Evolutionary conservation across 108 stramenopile species (phyloP).

Genomic region (Pelagomonas calceolata): DNA sequence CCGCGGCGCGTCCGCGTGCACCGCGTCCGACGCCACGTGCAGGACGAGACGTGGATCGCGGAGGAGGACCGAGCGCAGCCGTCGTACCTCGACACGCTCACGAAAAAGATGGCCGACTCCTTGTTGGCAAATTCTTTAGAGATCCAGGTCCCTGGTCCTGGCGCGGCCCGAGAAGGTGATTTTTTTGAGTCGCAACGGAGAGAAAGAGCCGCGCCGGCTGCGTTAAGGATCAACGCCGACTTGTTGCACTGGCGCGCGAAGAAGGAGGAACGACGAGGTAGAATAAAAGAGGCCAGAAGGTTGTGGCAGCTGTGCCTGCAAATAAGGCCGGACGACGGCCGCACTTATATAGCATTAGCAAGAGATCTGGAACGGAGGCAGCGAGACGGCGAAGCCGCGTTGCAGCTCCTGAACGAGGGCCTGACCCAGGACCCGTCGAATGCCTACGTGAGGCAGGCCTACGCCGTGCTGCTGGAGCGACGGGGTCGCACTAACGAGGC

Average conservation of each 20-base stretch:
- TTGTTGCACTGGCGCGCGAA: not conserved
- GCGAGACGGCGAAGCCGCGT: not conserved
- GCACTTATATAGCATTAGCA: not conserved
- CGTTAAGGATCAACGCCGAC: not conserved
- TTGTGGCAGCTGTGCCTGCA: not conserved
- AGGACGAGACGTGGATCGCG: too few species aligned
- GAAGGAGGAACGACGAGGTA: not conserved
- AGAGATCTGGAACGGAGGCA: not conserved
- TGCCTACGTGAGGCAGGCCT: not conserved
- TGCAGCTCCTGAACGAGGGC: not conserved
- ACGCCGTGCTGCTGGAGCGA: not conserved
- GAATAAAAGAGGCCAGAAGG: not conserved
- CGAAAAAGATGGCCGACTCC: not conserved
- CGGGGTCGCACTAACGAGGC: not conserved
- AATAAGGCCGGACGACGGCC: not conserved
- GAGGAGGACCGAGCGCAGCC: too few species aligned
- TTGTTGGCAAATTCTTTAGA: not conserved
- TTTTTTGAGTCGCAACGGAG: not conserved
- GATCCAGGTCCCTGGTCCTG: not conserved
- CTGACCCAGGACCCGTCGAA: not conserved
- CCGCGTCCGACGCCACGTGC: too few species aligned
- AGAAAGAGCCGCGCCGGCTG: not conserved
- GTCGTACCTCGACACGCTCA: not conserved
- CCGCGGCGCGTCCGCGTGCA: too few species aligned
- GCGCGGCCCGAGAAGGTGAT: not conserved